Evolutionary conservation across 2,329 filamentous ascomycete genomes (phyloP).

Genomic region (Monilinia polystroma): DNA sequence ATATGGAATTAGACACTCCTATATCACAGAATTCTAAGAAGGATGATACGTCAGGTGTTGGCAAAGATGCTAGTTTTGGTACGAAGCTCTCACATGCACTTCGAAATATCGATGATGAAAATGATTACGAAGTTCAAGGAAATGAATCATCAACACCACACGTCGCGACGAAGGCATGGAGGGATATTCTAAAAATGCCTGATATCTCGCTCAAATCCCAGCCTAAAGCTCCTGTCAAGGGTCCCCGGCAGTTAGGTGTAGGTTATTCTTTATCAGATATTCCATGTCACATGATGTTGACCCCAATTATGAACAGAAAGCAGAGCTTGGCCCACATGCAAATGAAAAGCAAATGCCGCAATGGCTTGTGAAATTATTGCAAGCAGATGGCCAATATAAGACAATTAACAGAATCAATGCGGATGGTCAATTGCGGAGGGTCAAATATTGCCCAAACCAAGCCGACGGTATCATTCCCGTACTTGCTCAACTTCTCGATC

Average conservation of each 20-base stretch:
- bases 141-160: slow-evolving; percentile 26
- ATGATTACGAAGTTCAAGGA: slow-evolving; percentile 19
- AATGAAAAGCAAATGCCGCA: slow-evolving; percentile 73
- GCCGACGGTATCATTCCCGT: slow-evolving; percentile 58
- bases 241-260: slow-evolving; percentile 39
- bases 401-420: slow-evolving; percentile 51
- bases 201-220: slow-evolving; percentile 25
- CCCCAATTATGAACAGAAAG: slow-evolving; percentile 42
- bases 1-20: slow-evolving; percentile 27
- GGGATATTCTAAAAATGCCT: slow-evolving; percentile 40
- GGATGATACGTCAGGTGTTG: neutral
- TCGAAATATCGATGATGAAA: slow-evolving; percentile 30
- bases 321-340: slow-evolving; percentile 68
- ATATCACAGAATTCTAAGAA: slow-evolving; percentile 2
- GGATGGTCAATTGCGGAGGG: slow-evolving; percentile 46
- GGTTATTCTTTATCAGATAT: slow-evolving; percentile 25
- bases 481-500: slow-evolving; percentile 61
- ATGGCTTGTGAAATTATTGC: slow-evolving; percentile 63
- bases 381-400: slow-evolving; percentile 55
- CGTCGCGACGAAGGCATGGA: slow-evolving; percentile 37
- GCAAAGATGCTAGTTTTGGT: slow-evolving; percentile 23
- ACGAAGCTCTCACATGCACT: slow-evolving; percentile 25
- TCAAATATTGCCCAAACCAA: slow-evolving; percentile 49
- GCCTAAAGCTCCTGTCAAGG: slow-evolving; percentile 19
- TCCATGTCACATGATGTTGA: slow-evolving; percentile 28